A percentile compares a stretch with the other conserved stretches of the same genome.
These are phyloP conservation scores for Aspergillus japonicus DNA, from an alignment of 2,329 filamentous ascomycete species.

Conservation along the genomic window DNA sequence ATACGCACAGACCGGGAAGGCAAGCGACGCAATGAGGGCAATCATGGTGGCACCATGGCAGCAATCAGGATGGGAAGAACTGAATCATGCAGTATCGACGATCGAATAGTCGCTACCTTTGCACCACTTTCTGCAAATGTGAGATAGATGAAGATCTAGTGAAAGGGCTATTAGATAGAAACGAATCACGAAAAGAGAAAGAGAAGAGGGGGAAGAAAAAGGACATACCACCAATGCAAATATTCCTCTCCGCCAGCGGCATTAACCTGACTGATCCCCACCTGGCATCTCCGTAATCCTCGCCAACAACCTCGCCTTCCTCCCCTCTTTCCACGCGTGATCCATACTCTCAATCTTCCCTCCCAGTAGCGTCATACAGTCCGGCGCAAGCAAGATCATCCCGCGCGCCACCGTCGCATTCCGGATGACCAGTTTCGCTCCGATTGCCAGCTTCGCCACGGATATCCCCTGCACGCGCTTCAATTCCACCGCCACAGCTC, in stretches of 20 bases:
- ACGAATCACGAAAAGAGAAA: slow-evolving; percentile 10
- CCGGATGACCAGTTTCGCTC: slow-evolving; percentile 75
- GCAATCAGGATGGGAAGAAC: slow-evolving; percentile 60
- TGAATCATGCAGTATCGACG: slow-evolving; percentile 31
- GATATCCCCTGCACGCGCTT: slow-evolving; percentile 63
- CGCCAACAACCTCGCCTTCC: slow-evolving; percentile 67
- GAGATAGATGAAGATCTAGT: not conserved
- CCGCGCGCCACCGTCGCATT: slow-evolving; percentile 68
- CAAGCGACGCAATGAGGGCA: slow-evolving; percentile 72
- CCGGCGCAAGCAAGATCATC: slow-evolving; percentile 72
- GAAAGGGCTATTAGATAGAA: not conserved
- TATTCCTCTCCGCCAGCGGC: not conserved
- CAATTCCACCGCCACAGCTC: slow-evolving; percentile 72
- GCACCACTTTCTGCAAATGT: not conserved
- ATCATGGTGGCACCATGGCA: slow-evolving; percentile 82
- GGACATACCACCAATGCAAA: not conserved
- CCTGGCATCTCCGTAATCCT: slow-evolving; percentile 47
- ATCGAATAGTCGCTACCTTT: slow-evolving; percentile 12
- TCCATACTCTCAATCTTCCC: slow-evolving; percentile 84
- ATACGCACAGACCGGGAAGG: slow-evolving; percentile 69
- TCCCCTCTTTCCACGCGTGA: slow-evolving; percentile 69
- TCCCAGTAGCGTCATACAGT: slow-evolving; percentile 69
- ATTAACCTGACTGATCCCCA: slow-evolving; percentile 2
- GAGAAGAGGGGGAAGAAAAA: not conserved
- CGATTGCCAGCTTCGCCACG: slow-evolving; percentile 63